phyloP scores from a whole-genome alignment of 352 stramenopile species.

The Globisporangium megalacanthum region DNA sequence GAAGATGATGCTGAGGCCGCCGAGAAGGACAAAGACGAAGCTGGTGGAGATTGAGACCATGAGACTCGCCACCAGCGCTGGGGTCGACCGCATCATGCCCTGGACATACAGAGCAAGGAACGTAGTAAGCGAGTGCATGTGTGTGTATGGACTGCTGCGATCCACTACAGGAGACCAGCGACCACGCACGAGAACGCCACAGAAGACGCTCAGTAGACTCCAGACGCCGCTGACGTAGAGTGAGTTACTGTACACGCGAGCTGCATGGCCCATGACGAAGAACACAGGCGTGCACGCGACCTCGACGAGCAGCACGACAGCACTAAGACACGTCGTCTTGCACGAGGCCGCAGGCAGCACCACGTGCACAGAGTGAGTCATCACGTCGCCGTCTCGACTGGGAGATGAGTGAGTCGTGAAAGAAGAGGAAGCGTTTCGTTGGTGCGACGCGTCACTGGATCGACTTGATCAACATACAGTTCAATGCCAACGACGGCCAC shows the following conservation, averaged over 20 bases:
- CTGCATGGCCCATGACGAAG: constrained; percentile 37
- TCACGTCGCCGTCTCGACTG: constrained; percentile 5
- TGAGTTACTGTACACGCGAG: constrained; percentile 25
- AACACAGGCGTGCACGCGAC: constrained; percentile 24
- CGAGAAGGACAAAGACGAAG: constrained; percentile 44
- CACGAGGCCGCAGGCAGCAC: constrained; percentile 35
- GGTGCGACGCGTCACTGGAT: too few relatives aligned
- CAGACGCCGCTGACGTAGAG: constrained; percentile 35
- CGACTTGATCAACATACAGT: too few relatives aligned
- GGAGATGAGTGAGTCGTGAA: neutral
- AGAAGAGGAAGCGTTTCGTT: constrained; percentile 4
- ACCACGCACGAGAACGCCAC: constrained; percentile 38
- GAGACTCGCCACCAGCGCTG: constrained; percentile 42
- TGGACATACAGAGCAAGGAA: neutral
- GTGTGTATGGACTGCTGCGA: neutral
- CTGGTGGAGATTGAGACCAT: constrained; percentile 42
- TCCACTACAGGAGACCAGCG: neutral
- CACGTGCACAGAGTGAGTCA: constrained; percentile 12
- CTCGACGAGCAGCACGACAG: constrained; percentile 34
- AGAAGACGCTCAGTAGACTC: constrained; percentile 29
- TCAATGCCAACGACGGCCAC: neutral
- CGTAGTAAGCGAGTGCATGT: neutral
- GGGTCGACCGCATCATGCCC: constrained; percentile 32
- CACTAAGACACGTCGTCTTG: constrained; percentile 37
- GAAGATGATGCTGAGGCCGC: constrained; percentile 57